These are phyloP conservation scores for Hypoxylon fragiforme DNA, from an alignment of 495 filamentous ascomycete species.

Conservation along the genomic window DNA sequence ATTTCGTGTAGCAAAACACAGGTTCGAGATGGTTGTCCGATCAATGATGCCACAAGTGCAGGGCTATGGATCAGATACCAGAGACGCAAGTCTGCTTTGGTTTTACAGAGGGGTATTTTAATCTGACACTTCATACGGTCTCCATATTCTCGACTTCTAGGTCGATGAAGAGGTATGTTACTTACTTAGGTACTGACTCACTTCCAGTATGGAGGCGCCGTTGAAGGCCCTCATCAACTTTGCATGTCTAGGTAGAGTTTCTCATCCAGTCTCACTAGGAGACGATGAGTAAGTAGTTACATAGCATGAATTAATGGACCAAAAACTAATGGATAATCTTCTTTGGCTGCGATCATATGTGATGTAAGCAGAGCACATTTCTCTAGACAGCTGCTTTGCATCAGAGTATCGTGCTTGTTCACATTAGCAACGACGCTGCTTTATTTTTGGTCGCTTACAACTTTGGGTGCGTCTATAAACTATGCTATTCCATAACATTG, in stretches of 20 bases:
- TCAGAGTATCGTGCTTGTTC: too few species aligned
- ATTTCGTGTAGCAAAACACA: slow-evolving; percentile 17
- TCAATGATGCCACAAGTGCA: slow-evolving; percentile 1
- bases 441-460: too few species aligned
- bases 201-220: slow-evolving; percentile 33
- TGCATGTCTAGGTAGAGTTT: slow-evolving; percentile 31
- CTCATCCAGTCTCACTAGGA: slow-evolving; percentile 24
- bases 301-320: slow-evolving; percentile 34
- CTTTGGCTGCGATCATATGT: not conserved
- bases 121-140: slow-evolving; percentile 3
- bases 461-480: slow-evolving; percentile 3
- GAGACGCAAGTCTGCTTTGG: slow-evolving; percentile 11
- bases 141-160: slow-evolving; percentile 7
- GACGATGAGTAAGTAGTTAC: slow-evolving; percentile 17
- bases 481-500: slow-evolving; percentile 10
- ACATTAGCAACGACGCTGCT: too few species aligned
- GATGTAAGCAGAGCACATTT: too few species aligned
- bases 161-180: slow-evolving; percentile 22
- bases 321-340: not conserved
- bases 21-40: not conserved
- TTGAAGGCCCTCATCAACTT: slow-evolving; percentile 7
- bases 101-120: slow-evolving; percentile 5
- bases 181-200: slow-evolving; percentile 37
- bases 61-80: slow-evolving; percentile 1
- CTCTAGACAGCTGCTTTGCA: too few species aligned